phyloP scores from a whole-genome alignment of 306 rosid genomes.

The Trichosanthes truncata region DNA sequence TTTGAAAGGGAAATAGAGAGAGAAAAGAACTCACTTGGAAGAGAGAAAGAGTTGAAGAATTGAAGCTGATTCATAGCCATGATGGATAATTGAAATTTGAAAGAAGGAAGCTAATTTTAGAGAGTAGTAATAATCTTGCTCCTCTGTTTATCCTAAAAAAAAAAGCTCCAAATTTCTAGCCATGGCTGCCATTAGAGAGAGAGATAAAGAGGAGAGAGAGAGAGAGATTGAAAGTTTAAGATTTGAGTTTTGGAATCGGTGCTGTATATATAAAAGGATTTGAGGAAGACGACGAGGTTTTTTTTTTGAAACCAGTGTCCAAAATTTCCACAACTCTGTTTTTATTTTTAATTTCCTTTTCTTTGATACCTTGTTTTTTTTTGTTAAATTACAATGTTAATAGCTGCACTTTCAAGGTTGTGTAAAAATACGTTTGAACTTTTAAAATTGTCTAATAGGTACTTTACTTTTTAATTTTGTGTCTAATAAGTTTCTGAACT shows the following conservation, averaged over 20 bases:
- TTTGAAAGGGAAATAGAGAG: neutral
- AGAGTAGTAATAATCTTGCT: neutral
- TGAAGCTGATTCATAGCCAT: neutral
- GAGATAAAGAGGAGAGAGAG: neutral
- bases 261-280: neutral
- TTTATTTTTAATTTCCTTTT: neutral
- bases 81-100: neutral
- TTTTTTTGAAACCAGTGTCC: neutral
- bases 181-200: neutral
- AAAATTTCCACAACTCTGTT: neutral
- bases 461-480: no score
- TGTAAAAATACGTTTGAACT: no score
- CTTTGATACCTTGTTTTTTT: neutral
- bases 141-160: neutral
- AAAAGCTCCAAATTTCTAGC: neutral
- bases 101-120: neutral
- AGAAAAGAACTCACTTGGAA: neutral
- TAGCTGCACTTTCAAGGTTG: no score
- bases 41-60: neutral
- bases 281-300: neutral
- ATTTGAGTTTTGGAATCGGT: neutral
- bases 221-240: neutral
- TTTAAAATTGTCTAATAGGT: no score
- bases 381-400: no score
- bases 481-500: no score